Conservation (phyloP, 179 eudicot genomes). For the Beta macrorhiza region DNA sequence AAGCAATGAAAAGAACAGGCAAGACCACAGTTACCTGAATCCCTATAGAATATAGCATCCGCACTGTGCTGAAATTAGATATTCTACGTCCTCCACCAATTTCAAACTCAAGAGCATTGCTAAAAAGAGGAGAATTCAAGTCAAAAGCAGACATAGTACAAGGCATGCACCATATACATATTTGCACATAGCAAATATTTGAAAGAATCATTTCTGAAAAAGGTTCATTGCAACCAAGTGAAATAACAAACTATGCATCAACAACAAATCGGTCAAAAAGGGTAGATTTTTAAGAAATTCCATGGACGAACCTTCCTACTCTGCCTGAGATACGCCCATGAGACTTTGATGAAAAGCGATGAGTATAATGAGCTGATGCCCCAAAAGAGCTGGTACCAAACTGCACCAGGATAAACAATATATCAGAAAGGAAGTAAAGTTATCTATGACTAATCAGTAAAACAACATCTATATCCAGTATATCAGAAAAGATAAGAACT, state of each 20-base stretch:
- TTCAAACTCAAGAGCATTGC: slow-evolving; percentile 80
- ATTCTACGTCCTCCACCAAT: slow-evolving; percentile 95
- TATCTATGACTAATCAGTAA: neutral
- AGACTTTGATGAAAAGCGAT: slow-evolving; percentile 77
- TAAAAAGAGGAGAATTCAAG: slow-evolving; percentile 37
- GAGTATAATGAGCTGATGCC: slow-evolving; percentile 82
- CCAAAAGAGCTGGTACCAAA: slow-evolving; percentile 81
- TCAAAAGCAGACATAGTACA: slow-evolving; percentile 23
- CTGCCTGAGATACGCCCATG: slow-evolving; percentile 88
- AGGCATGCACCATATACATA: neutral
- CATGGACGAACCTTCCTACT: slow-evolving; percentile 71
- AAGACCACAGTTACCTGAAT: slow-evolving; percentile 59
- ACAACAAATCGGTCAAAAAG: slow-evolving; percentile 6
- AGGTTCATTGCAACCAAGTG: neutral
- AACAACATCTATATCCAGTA: neutral
- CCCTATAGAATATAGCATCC: slow-evolving; percentile 81
- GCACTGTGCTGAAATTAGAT: slow-evolving; percentile 79
- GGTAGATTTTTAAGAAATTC: neutral
- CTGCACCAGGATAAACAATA: slow-evolving; percentile 39
- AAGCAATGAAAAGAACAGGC: neutral
- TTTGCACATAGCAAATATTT: neutral
- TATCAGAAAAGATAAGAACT: no score
- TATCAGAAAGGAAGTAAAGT: slow-evolving; percentile 8
- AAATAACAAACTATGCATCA: neutral
- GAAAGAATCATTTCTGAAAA: neutral